These are phyloP conservation scores for Rubus parviflorus DNA, from an alignment of 306 rosid species.

Conservation along the genomic window DNA sequence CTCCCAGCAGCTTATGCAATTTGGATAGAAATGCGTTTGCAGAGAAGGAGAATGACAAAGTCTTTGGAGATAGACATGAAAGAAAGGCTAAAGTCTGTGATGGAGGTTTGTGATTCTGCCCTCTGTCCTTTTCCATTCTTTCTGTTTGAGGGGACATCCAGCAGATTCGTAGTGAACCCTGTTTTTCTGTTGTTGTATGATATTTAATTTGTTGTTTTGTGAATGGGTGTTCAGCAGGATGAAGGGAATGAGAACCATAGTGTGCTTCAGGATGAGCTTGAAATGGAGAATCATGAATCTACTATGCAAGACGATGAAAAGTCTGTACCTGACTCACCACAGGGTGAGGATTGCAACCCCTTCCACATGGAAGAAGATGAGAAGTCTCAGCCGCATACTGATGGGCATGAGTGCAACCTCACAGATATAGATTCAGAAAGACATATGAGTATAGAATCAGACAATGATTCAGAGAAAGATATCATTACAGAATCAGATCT, in stretches of 20 bases:
- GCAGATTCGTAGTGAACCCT: slow-evolving; percentile 14
- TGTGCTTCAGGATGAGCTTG: slow-evolving; percentile 41
- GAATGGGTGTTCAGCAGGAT: slow-evolving; percentile 50
- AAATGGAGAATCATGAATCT: slow-evolving; percentile 32
- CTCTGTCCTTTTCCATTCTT: slow-evolving; percentile 12
- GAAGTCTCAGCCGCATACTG: slow-evolving; percentile 19
- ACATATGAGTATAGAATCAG: not conserved
- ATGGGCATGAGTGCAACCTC: slow-evolving; percentile 32
- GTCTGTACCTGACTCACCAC: slow-evolving; percentile 37
- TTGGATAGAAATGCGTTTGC: slow-evolving; percentile 54
- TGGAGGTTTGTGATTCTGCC: slow-evolving; percentile 55
- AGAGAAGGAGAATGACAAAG: slow-evolving; percentile 43
- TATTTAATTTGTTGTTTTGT: slow-evolving; percentile 38
- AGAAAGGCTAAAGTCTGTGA: slow-evolving; percentile 34
- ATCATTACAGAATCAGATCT: slow-evolving; percentile 27
- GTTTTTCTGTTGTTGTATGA: slow-evolving; percentile 5
- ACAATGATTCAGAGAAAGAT: slow-evolving; percentile 36
- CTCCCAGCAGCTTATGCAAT: slow-evolving; percentile 65
- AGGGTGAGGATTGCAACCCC: slow-evolving; percentile 6
- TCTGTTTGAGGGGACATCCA: slow-evolving; percentile 21
- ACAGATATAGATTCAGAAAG: slow-evolving; percentile 20
- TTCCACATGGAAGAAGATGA: slow-evolving; percentile 18
- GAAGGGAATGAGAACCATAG: slow-evolving; percentile 39
- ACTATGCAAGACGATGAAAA: slow-evolving; percentile 34
- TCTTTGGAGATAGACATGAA: slow-evolving; percentile 63